Conservation (phyloP, 176 grass and related monocot genomes). For the Elaeis guineensis region DNA sequence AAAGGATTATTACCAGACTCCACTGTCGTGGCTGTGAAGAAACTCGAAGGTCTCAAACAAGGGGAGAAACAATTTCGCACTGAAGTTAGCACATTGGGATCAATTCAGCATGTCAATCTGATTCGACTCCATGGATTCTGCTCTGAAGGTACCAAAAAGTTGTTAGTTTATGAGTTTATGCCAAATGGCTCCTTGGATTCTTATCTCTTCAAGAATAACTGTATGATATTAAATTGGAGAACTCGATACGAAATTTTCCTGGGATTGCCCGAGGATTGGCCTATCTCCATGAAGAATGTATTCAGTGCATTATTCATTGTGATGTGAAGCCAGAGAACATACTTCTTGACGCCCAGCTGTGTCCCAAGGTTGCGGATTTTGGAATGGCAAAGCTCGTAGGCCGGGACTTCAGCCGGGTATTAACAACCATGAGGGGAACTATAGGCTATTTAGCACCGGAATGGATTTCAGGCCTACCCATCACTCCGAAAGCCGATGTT, state of each 20-base stretch:
- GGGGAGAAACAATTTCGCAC: constrained; percentile 34
- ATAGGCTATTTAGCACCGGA: constrained; percentile 33
- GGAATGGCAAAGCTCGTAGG: constrained; percentile 37
- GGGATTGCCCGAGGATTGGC: constrained; percentile 22
- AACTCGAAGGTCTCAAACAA: constrained; percentile 30
- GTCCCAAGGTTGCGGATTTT: constrained; percentile 31
- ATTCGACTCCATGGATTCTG: constrained; percentile 25
- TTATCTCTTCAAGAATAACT: constrained; percentile 17
- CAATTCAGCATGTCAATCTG: constrained; percentile 31
- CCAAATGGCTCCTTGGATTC: constrained; percentile 23
- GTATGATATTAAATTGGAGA: constrained; percentile 16
- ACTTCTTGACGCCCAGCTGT: constrained; percentile 16
- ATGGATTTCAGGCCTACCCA: constrained; percentile 21
- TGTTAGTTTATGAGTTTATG: constrained; percentile 40
- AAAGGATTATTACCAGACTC: constrained; percentile 22
- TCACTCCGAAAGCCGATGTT: constrained; percentile 26
- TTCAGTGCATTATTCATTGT: constrained; percentile 30
- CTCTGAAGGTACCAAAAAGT: constrained; percentile 5
- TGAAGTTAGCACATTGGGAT: constrained; percentile 26
- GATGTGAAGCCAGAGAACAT: constrained; percentile 44
- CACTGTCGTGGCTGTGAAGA: constrained; percentile 30
- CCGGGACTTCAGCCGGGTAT: constrained; percentile 23
- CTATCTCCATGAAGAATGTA: constrained; percentile 36
- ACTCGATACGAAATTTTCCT: constrained; percentile 18
- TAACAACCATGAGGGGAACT: constrained; percentile 37